Evolutionary conservation across 139 green algal species (phyloP).

Genomic region (Monoraphidium neglectum): DNA sequence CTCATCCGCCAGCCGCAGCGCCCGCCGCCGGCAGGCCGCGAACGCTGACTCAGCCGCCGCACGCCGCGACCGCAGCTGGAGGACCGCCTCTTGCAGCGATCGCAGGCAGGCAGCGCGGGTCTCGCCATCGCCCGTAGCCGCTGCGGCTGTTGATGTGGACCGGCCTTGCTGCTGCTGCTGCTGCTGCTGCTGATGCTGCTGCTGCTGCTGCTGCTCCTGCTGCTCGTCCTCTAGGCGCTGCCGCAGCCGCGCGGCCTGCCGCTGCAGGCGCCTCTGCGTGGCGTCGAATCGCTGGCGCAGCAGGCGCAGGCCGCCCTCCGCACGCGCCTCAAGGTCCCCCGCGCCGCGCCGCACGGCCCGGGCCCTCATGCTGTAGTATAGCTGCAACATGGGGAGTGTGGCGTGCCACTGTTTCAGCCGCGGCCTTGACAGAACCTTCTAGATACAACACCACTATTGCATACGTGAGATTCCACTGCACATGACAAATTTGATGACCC

Average conservation of each 20-base stretch:
- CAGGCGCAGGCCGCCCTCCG: slow-evolving; percentile 1
- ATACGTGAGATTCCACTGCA: no score
- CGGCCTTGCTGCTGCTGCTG: not conserved
- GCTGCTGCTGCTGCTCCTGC: not conserved
- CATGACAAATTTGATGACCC: no score
- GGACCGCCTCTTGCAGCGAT: not conserved
- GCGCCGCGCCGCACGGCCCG: slow-evolving; percentile 68
- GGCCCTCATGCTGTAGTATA: slow-evolving; percentile 91
- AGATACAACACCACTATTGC: no score
- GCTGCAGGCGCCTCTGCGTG: not conserved
- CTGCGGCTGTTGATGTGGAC: not conserved
- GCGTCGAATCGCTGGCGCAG: not conserved
- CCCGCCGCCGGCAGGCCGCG: not conserved
- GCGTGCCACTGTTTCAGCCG: no score
- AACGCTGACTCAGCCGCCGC: not conserved
- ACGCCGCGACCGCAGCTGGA: not conserved
- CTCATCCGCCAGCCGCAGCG: slow-evolving; percentile 13
- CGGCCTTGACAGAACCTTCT: no score
- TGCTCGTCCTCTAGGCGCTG: not conserved
- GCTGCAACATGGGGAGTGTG: slow-evolving; percentile 26
- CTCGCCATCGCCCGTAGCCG: not conserved
- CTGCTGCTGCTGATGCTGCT: no score
- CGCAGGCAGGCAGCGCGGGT: not conserved
- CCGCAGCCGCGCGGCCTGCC: not conserved
- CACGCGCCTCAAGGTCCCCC: slow-evolving; percentile 9